Conservation (phyloP, 164 flowering plant genomes). For the Litsea cubeba region DNA sequence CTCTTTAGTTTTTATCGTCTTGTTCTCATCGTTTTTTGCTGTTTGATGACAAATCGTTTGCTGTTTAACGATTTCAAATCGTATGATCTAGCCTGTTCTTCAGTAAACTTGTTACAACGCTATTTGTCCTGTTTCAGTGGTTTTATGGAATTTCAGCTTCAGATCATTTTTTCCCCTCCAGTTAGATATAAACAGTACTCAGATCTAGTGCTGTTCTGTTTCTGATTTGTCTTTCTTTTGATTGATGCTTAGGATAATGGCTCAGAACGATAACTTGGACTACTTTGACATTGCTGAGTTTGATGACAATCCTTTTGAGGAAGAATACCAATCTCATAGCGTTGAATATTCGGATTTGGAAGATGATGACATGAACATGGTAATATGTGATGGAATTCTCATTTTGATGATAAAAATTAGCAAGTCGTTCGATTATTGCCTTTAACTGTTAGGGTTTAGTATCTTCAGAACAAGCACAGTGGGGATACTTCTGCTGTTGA, state of each 20-base stretch:
- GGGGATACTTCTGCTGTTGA: conserved; percentile 81
- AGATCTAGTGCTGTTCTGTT: background rate
- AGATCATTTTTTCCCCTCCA: too few species aligned
- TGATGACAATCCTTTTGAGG: conserved; percentile 25
- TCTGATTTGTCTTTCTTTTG: background rate
- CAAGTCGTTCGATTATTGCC: background rate
- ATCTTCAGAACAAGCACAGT: conserved; percentile 45
- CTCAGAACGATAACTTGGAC: conserved; percentile 46
- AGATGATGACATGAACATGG: conserved; percentile 44
- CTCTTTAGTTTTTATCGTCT: background rate
- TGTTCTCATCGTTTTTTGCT: background rate
- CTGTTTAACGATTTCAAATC: background rate
- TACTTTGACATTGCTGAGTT: conserved; percentile 40
- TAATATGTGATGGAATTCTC: conserved; percentile 11
- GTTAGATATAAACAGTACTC: too few species aligned
- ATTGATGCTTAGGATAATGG: conserved; percentile 32
- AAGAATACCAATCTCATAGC: conserved; percentile 14
- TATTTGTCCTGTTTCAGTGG: too few species aligned
- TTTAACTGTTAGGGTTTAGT: background rate
- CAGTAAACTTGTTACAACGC: too few species aligned
- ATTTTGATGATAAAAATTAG: background rate
- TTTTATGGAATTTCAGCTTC: too few species aligned
- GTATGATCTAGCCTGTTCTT: too few species aligned
- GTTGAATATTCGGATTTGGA: conserved; percentile 39
- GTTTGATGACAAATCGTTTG: too few species aligned